Evolutionary conservation across 2,329 filamentous ascomycete species (phyloP).

Genomic region (Claviceps capensis): DNA sequence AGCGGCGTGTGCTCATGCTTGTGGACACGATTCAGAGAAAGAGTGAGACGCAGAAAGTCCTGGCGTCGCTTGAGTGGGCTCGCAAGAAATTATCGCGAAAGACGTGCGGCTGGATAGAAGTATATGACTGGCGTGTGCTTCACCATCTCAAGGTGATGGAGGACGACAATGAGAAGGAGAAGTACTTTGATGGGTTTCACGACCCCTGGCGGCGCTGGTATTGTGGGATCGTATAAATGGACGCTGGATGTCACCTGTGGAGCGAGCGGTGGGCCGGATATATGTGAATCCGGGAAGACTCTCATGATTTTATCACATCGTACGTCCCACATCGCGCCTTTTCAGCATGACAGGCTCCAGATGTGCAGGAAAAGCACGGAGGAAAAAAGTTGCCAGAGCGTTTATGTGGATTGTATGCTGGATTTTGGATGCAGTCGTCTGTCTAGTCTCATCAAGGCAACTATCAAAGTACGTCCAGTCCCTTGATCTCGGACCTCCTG

Average conservation of each 20-base stretch:
- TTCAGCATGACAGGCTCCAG: no score
- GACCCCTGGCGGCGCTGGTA: constrained; percentile 32
- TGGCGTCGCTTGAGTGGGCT: constrained; percentile 18
- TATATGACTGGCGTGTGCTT: constrained; percentile 35
- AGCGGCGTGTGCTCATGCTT: constrained; percentile 15
- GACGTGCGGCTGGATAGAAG: constrained; percentile 23
- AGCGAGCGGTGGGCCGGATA: no score
- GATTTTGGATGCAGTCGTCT: no score
- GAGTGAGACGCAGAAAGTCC: constrained; percentile 18
- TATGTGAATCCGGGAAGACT: no score
- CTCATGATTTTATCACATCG: no score
- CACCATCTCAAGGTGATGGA: constrained; percentile 27
- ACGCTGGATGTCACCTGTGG: neutral
- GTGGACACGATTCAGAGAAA: constrained; percentile 25
- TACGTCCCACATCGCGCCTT: no score
- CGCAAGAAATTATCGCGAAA: constrained; percentile 15
- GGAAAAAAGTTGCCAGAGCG: no score
- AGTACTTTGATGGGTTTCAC: constrained; percentile 20
- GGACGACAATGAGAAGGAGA: constrained; percentile 14
- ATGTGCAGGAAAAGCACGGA: no score
- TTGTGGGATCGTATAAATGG: constrained; percentile 24
- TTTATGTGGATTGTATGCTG: no score
- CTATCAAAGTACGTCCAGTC: no score
- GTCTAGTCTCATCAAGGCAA: no score
- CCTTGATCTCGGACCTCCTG: no score